Percentiles rank a stretch among this genome's conserved stretches.
phyloP scores from a whole-genome alignment of 495 filamentous ascomycete species.

The Endocarpon pusillum region DNA sequence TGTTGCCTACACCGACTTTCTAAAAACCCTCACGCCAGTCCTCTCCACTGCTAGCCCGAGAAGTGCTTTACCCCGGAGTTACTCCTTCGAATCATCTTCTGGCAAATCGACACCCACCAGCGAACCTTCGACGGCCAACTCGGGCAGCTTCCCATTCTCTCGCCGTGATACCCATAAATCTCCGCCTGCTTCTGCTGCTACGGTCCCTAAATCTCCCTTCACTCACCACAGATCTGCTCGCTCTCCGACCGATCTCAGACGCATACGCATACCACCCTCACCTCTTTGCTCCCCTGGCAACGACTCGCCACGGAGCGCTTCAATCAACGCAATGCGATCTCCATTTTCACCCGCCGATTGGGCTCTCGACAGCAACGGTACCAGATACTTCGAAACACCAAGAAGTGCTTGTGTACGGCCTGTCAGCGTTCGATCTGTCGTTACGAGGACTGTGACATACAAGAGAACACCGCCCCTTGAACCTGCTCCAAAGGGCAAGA shows the following conservation, averaged over 20 bases:
- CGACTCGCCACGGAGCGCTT: constrained; percentile 18
- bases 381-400: constrained; percentile 21
- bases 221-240: constrained; percentile 5
- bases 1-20: constrained; percentile 77
- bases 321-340: constrained; percentile 14
- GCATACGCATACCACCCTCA: constrained; percentile 26
- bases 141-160: constrained; percentile 15
- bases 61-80: constrained; percentile 23
- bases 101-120: constrained; percentile 21
- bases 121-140: constrained; percentile 23
- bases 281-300: constrained; percentile 7
- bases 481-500: constrained; percentile 25
- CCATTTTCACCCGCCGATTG: constrained; percentile 26
- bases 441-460: constrained; percentile 32
- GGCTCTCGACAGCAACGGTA: constrained; percentile 15
- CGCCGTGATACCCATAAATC: constrained; percentile 6
- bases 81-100: constrained; percentile 13
- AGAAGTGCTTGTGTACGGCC: constrained; percentile 16
- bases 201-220: constrained; percentile 22
- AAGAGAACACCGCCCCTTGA: constrained; percentile 24
- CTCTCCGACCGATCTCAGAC: constrained; percentile 16
- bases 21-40: constrained; percentile 60
- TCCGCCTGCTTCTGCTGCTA: constrained; percentile 16
- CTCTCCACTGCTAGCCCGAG: constrained; percentile 29
- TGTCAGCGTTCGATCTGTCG: constrained; percentile 30